Evolutionary conservation across 73 alveolate species (phyloP).

Genomic region (Uronychia setigera): DNA sequence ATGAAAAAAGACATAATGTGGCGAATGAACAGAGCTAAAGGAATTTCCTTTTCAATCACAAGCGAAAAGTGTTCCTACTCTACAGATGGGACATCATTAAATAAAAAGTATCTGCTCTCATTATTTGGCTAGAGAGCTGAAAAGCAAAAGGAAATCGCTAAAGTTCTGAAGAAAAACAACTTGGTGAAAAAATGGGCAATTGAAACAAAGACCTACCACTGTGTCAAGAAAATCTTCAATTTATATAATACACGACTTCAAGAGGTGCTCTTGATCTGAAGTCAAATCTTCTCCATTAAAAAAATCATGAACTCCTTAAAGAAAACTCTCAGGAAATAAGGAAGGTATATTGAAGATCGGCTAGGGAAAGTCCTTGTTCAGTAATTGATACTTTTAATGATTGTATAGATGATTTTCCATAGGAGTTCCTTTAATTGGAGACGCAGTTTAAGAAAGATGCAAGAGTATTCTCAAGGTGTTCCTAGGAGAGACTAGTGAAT

Average conservation of each 20-base stretch:
- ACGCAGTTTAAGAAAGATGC: not conserved
- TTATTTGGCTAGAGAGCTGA: not conserved
- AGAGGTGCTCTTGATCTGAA: not conserved
- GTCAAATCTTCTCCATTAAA: not conserved
- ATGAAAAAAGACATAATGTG: not conserved
- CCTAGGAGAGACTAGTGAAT: not conserved
- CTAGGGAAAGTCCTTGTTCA: not conserved
- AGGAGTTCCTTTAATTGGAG: not conserved
- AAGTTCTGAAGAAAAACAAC: not conserved
- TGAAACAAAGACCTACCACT: not conserved
- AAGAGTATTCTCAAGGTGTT: too few species aligned
- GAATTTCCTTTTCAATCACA: not conserved
- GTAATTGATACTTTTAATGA: too few species aligned
- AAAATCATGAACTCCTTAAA: not conserved
- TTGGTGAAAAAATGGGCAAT: not conserved
- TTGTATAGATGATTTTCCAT: not conserved
- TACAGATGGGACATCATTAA: not conserved
- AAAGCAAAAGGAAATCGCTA: not conserved
- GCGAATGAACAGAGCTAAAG: not conserved
- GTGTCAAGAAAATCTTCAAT: not conserved
- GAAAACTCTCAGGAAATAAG: not conserved
- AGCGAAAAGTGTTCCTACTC: not conserved
- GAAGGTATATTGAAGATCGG: not conserved
- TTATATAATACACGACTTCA: not conserved
- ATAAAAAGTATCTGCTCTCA: not conserved